phyloP scores from a whole-genome alignment of 2,329 filamentous ascomycete genomes.

The Parascedosporium putredinis region DNA sequence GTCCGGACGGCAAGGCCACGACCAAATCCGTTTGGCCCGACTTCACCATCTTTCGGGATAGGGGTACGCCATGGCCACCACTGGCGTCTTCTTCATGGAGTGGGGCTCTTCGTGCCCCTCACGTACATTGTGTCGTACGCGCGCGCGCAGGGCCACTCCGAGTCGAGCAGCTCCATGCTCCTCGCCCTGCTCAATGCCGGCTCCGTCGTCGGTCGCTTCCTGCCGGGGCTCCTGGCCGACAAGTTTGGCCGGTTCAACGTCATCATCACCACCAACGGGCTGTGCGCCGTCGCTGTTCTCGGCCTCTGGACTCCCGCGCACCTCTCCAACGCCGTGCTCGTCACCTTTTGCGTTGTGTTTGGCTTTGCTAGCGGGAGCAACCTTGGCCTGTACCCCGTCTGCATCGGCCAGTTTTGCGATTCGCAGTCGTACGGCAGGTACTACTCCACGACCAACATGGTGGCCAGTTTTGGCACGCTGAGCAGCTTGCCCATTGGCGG shows the following conservation, averaged over 20 bases:
- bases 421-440: slow-evolving; percentile 69
- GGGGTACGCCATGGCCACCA: slow-evolving; percentile 46
- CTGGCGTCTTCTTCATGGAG: slow-evolving; percentile 59
- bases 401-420: slow-evolving; percentile 69
- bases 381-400: slow-evolving; percentile 68
- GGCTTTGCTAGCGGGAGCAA: slow-evolving; percentile 73
- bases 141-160: slow-evolving; percentile 46
- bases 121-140: slow-evolving; percentile 69
- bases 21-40: slow-evolving; percentile 42
- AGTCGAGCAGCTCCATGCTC: slow-evolving; percentile 57
- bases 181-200: slow-evolving; percentile 75
- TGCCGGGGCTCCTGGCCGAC: slow-evolving; percentile 69
- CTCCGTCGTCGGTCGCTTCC: slow-evolving; percentile 63
- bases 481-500: slow-evolving; percentile 21
- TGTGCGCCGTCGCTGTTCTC: slow-evolving; percentile 44
- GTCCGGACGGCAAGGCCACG: slow-evolving; percentile 6
- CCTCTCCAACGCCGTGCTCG: slow-evolving; percentile 42
- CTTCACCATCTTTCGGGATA: slow-evolving; percentile 49
- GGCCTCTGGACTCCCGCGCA: slow-evolving; percentile 61
- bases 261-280: slow-evolving; percentile 56
- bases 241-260: slow-evolving; percentile 71
- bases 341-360: slow-evolving; percentile 62
- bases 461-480: slow-evolving; percentile 61
- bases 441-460: slow-evolving; percentile 66
- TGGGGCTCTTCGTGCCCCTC: slow-evolving; percentile 65